A percentile compares a stretch with the other conserved stretches of the same genome.
Conservation (phyloP, 768 basidiomycete genomes). For the Boletus patriciae region DNA sequence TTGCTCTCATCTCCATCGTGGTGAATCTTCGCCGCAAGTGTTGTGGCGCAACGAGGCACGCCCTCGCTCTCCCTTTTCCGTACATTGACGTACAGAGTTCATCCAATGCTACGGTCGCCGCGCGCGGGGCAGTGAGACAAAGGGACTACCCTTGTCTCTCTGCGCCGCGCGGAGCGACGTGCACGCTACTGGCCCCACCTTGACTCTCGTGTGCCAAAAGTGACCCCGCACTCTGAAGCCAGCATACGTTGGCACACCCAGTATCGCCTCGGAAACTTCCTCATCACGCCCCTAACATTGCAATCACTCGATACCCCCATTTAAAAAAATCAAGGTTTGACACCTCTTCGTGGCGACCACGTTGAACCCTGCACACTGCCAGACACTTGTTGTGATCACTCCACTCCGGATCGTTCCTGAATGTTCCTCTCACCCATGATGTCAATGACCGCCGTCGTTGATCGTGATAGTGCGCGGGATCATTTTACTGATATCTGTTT, state of each 20-base stretch:
- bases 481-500: not conserved
- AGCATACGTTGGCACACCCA: not conserved
- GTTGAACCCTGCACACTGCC: not conserved
- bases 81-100: no score
- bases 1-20: no score
- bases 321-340: not conserved
- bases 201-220: not conserved
- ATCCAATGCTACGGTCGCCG: no score
- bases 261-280: not conserved
- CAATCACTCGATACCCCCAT: not conserved
- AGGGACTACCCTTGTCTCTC: no score
- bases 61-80: no score
- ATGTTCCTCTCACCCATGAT: not conserved
- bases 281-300: not conserved
- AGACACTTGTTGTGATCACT: not conserved
- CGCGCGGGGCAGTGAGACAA: no score
- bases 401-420: not conserved
- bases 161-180: no score
- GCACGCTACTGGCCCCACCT: no score
- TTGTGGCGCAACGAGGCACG: no score
- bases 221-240: not conserved
- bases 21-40: no score
- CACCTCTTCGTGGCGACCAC: slow-evolving; percentile 6
- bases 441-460: not conserved
- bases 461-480: not conserved